Conservation (phyloP, 2,329 filamentous ascomycete genomes). For the Berkeleyomyces rouxiae region DNA sequence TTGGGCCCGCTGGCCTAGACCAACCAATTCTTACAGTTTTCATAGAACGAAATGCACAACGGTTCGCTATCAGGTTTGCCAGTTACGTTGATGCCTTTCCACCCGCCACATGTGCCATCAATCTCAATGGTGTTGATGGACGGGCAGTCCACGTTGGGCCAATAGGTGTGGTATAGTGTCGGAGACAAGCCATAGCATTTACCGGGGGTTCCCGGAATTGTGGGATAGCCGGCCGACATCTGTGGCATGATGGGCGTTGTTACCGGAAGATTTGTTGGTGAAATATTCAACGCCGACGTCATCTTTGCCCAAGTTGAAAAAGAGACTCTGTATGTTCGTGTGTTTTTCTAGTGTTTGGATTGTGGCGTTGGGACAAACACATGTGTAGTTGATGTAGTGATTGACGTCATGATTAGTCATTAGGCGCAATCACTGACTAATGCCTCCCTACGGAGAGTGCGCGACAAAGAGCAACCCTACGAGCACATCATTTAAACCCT, state of each 20-base stretch:
- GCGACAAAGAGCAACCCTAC: no score
- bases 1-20: background rate
- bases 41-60: conserved; percentile 7
- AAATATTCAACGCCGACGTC: background rate
- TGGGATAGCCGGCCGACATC: background rate
- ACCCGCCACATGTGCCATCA: conserved; percentile 4
- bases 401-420: no score
- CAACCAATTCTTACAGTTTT: background rate
- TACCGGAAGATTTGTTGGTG: background rate
- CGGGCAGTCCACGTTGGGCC: background rate
- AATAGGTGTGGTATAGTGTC: conserved; percentile 1
- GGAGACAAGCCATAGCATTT: conserved; percentile 2
- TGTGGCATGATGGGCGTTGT: background rate
- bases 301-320: background rate
- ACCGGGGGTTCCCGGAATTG: background rate
- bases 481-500: background rate
- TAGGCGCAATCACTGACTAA: no score
- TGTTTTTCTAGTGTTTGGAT: background rate
- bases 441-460: no score
- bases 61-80: background rate
- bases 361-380: no score
- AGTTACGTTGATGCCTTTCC: background rate
- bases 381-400: no score
- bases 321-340: background rate
- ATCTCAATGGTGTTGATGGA: background rate